A percentile compares a stretch with the other conserved stretches of the same genome.
Evolutionary conservation across 768 basidiomycete genomes (phyloP).

Genomic region (Xerocomus brunneocitrinus): DNA sequence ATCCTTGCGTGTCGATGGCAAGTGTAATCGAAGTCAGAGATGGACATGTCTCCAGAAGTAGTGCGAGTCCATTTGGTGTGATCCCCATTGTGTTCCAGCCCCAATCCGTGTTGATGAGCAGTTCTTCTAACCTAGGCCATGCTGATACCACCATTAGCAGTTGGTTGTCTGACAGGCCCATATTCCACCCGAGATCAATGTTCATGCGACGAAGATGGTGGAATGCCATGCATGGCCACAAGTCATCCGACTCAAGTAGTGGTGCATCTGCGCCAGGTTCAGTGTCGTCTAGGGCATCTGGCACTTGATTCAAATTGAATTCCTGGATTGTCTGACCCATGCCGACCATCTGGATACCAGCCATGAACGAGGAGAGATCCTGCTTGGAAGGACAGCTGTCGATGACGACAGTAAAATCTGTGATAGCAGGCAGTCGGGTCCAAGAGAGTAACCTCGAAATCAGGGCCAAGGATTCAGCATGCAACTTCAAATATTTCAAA

Average conservation of each 20-base stretch:
- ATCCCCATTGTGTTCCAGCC: conserved; percentile 4
- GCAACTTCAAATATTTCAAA: neutral
- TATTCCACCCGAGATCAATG: neutral
- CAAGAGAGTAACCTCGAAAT: neutral
- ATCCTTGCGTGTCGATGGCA: no score
- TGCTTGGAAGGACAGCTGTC: no score
- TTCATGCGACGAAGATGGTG: neutral
- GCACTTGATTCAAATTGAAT: no score
- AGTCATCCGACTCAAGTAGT: neutral
- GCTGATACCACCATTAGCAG: neutral
- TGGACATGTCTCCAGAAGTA: neutral
- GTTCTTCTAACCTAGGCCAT: conserved; percentile 7
- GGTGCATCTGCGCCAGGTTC: neutral
- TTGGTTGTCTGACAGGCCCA: neutral
- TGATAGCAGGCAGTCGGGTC: neutral
- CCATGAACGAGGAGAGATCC: neutral
- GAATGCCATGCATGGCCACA: neutral
- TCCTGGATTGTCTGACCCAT: neutral
- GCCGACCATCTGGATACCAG: no score
- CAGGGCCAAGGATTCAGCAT: neutral
- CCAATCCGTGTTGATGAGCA: conserved; percentile 6
- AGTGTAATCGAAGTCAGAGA: neutral
- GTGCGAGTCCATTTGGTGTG: no score
- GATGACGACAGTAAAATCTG: neutral
- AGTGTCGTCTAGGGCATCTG: no score